Evolutionary conservation across 164 flowering plant genomes (phyloP).

Genomic region (Chimonanthus praecox): DNA sequence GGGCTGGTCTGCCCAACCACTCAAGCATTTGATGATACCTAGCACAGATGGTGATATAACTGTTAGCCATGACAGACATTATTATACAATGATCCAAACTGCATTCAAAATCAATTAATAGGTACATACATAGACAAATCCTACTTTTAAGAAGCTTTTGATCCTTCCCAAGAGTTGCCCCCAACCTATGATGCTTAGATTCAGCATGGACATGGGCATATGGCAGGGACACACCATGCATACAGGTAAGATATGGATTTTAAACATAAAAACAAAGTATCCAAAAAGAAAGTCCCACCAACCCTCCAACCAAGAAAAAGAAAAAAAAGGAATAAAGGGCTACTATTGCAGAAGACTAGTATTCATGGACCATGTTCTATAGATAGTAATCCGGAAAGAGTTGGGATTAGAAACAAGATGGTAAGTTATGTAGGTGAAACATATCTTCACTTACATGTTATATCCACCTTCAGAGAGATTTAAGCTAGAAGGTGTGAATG

Average conservation of each 20-base stretch:
- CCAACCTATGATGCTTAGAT: neutral
- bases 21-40: constrained; percentile 87
- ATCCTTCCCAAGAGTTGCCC: neutral
- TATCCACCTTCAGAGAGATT: constrained; percentile 78
- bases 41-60: neutral
- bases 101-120: neutral
- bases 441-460: constrained; percentile 22
- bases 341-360: too few relatives aligned
- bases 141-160: neutral
- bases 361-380: too few relatives aligned
- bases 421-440: neutral
- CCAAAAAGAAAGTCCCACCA: too few relatives aligned
- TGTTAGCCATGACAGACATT: neutral
- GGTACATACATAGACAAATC: neutral
- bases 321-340: too few relatives aligned
- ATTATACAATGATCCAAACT: neutral
- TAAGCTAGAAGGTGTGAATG: constrained; percentile 46
- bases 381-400: neutral
- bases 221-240: too few relatives aligned
- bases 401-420: neutral
- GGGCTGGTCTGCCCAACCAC: constrained; percentile 70
- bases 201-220: too few relatives aligned
- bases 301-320: too few relatives aligned
- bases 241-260: too few relatives aligned
- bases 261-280: too few relatives aligned